Evolutionary conservation across 75 land plant genomes (phyloP), one percentile per base, ranked within the genome.

Genomic region (Azolla pinnata): DNA sequence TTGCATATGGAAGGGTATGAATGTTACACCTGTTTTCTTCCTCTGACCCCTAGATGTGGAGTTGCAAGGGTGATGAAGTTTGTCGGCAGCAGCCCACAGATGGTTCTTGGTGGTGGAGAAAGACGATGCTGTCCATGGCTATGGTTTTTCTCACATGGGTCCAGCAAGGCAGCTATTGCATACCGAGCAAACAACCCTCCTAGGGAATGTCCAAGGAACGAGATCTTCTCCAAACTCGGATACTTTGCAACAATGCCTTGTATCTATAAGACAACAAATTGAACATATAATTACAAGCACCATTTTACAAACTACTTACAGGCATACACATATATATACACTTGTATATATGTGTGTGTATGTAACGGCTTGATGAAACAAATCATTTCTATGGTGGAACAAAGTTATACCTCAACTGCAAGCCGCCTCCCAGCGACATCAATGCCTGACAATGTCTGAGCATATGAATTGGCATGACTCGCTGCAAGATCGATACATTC

Each of bases 41-140:
- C 97, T 70, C 97, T 71, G 7, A 92, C 89, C 2, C 97, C 97
- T 59, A 92, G 69, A 68, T 92, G 97, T 53, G 97, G 97, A 57
- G 84, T 92, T 61, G 95, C 97, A 66, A 92, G 69, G 34, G 97
- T 92, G 44, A 88, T 80, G 62, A 84, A 92, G 65, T 72, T 82
- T 14, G 83, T 64, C 40, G 97, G 85, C 64, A 82, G 78, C 56
- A 92, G 56, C 54, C 89, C 97, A 60, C 78, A 83, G 61, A 91
- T 75, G 59, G 18, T 77, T 38, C 80, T 76, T 44, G 44, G 10
- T 28, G 2, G 31, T 33, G 33, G 40, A 49, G 18, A 4, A 12
- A 9, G 51, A 51, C 20, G 30, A 19, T 21, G 19, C 49, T 23
- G 18, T 23, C 59, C 46, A 44, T 44, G 46, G 23, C 19, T 49